Conservation (phyloP, 805 yeast genomes). For the Metschnikowia similis region DNA sequence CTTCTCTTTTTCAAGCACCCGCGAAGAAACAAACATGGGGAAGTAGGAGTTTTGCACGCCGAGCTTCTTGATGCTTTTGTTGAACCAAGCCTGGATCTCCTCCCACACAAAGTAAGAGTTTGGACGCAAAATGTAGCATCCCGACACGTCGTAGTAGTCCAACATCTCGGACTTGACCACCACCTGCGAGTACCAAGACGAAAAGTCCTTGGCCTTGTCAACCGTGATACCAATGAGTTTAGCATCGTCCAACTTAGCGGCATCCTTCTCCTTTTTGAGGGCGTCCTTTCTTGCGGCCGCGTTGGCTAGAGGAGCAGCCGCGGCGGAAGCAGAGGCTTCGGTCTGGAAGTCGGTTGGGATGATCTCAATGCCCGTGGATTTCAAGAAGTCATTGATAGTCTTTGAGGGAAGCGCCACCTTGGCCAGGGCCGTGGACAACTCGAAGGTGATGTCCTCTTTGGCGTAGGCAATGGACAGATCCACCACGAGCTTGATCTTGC, state of each 20-base stretch:
- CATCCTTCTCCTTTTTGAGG: slow-evolving; percentile 34
- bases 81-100: slow-evolving; percentile 82
- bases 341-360: slow-evolving; percentile 52
- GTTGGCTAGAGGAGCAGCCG: slow-evolving; percentile 19
- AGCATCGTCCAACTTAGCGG: slow-evolving; percentile 72
- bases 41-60: slow-evolving; percentile 95
- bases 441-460: slow-evolving; percentile 37
- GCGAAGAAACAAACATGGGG: slow-evolving; percentile 96
- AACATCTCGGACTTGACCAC: slow-evolving; percentile 96
- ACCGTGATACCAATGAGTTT: slow-evolving; percentile 94
- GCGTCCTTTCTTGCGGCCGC: slow-evolving; percentile 25
- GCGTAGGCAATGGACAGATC: slow-evolving; percentile 47
- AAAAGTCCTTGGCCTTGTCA: slow-evolving; percentile 86
- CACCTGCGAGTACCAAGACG: slow-evolving; percentile 97
- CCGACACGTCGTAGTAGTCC: slow-evolving; percentile 97
- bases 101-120: slow-evolving; percentile 95
- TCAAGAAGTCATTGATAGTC: slow-evolving; percentile 44
- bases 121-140: slow-evolving; percentile 97
- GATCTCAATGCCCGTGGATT: slow-evolving; percentile 48
- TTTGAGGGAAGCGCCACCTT: slow-evolving; percentile 49
- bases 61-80: slow-evolving; percentile 69
- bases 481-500: slow-evolving; percentile 56
- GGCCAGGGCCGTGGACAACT: slow-evolving; percentile 49
- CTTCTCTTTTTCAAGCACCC: slow-evolving; percentile 93
- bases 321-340: slow-evolving; percentile 31